Percentiles rank a stretch among this genome's conserved stretches.
These are phyloP conservation scores for Capronia epimyces DNA, from an alignment of 2,329 filamentous ascomycete genomes.

Conservation along the genomic window DNA sequence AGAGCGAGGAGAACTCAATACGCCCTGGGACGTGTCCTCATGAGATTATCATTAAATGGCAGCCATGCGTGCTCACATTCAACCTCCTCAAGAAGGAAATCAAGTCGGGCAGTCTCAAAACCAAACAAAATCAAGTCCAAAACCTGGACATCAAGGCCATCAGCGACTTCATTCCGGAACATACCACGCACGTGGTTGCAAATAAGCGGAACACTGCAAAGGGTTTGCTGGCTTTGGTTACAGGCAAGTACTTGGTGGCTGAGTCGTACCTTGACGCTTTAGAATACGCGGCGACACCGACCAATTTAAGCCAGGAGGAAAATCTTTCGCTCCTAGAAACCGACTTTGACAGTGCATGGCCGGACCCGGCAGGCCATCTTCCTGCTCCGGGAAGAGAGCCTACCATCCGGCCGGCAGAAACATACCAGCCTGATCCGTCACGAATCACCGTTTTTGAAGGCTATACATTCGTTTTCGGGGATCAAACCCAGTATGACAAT, in stretches of 20 bases:
- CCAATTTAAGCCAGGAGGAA: constrained; percentile 48
- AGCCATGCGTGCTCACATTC: constrained; percentile 74
- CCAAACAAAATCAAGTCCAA: constrained; percentile 63
- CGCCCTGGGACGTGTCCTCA: constrained; percentile 65
- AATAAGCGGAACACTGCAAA: constrained; percentile 86
- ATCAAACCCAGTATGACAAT: constrained; percentile 67
- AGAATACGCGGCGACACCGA: constrained; percentile 52
- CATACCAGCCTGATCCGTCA: constrained; percentile 63
- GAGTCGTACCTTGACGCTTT: constrained; percentile 69
- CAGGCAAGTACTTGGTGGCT: constrained; percentile 71
- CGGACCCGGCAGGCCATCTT: constrained; percentile 64
- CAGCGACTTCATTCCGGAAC: constrained; percentile 61
- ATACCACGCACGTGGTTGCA: constrained; percentile 82
- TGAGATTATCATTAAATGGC: constrained; percentile 64
- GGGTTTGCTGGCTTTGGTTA: constrained; percentile 78
- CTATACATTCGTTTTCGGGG: constrained; percentile 84
- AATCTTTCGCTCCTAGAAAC: constrained; percentile 60
- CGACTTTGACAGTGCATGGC: constrained; percentile 77
- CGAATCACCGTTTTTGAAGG: constrained; percentile 73
- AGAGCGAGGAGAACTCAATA: constrained; percentile 57
- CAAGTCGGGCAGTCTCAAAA: constrained; percentile 58
- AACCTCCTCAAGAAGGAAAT: constrained; percentile 67
- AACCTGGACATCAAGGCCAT: constrained; percentile 83
- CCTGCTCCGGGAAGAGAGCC: constrained; percentile 73
- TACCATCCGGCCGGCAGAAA: constrained; percentile 58